Conservation (phyloP, 2,329 filamentous ascomycete species). For the Fusarium udum region DNA sequence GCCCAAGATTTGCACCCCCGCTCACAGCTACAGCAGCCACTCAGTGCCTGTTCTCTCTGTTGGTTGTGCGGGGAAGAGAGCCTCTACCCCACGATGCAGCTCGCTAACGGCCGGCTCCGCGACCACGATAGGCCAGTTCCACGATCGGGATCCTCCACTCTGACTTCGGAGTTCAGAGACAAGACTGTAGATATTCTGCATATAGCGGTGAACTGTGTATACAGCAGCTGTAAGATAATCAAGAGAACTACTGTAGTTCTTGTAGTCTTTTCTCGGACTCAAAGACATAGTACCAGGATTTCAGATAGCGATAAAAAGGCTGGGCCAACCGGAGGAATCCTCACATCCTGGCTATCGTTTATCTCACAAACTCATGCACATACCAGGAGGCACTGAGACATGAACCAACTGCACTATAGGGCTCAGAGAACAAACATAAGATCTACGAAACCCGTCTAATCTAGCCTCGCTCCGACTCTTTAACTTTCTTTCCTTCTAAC, state of each 20-base stretch:
- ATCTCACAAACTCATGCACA: not conserved
- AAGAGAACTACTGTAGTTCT: not conserved
- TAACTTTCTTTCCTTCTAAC: not conserved
- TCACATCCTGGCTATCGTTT: not conserved
- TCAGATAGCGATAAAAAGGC: not conserved
- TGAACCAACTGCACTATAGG: not conserved
- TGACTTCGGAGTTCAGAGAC: conserved; percentile 29
- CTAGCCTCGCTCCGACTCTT: not conserved
- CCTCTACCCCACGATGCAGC: conserved; percentile 36
- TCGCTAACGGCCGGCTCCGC: conserved; percentile 48
- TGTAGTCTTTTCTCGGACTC: not conserved
- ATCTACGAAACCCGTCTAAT: conserved; percentile 19
- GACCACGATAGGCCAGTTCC: conserved; percentile 34
- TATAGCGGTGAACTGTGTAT: not conserved
- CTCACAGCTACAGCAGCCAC: conserved; percentile 2
- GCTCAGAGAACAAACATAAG: not conserved
- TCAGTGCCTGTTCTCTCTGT: not conserved
- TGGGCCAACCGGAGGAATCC: not conserved
- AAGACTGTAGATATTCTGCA: not conserved
- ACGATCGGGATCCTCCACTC: conserved; percentile 45
- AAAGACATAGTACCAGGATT: not conserved
- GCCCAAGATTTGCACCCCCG: conserved; percentile 35
- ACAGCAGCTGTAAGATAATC: not conserved
- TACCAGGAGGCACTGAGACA: not conserved
- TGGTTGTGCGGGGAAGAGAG: conserved; percentile 34